Conservation (phyloP, 768 basidiomycete genomes). For the Trametes sanguinea region DNA sequence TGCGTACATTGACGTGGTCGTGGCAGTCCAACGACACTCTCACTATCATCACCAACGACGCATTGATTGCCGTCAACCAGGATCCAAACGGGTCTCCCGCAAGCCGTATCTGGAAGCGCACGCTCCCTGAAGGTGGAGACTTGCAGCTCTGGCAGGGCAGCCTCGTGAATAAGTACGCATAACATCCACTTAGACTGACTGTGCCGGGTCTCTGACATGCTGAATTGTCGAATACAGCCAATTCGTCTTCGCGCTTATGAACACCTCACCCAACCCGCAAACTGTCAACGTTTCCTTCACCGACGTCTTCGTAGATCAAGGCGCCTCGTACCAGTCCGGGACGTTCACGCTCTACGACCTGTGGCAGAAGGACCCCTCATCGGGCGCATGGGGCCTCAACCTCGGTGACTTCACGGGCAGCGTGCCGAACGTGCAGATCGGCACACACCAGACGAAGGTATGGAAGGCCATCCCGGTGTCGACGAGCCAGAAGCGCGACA, state of each 20-base stretch:
- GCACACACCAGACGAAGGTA: constrained; percentile 34
- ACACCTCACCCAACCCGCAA: constrained; percentile 35
- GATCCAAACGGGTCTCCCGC: constrained; percentile 36
- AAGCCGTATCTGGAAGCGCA: constrained; percentile 37
- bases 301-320: constrained; percentile 39
- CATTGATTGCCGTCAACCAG: constrained; percentile 39
- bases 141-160: constrained; percentile 38
- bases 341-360: constrained; percentile 36
- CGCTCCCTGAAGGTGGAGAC: constrained; percentile 30
- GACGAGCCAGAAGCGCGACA: constrained; percentile 7
- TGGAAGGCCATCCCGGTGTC: constrained; percentile 32
- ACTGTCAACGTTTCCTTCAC: constrained; percentile 32
- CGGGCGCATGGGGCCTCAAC: constrained; percentile 31
- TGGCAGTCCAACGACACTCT: constrained; percentile 37
- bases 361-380: constrained; percentile 35
- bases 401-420: constrained; percentile 29
- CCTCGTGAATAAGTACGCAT: constrained; percentile 35
- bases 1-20: background rate
- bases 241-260: constrained; percentile 39
- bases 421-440: constrained; percentile 29
- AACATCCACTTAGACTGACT: background rate
- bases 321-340: constrained; percentile 26
- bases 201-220: background rate
- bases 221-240: constrained; percentile 8
- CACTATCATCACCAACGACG: constrained; percentile 41